Evolutionary conservation across 2,329 filamentous ascomycete species (phyloP), one percentile per base, ranked within the genome.

Genomic region (Monosporascus sp.): DNA sequence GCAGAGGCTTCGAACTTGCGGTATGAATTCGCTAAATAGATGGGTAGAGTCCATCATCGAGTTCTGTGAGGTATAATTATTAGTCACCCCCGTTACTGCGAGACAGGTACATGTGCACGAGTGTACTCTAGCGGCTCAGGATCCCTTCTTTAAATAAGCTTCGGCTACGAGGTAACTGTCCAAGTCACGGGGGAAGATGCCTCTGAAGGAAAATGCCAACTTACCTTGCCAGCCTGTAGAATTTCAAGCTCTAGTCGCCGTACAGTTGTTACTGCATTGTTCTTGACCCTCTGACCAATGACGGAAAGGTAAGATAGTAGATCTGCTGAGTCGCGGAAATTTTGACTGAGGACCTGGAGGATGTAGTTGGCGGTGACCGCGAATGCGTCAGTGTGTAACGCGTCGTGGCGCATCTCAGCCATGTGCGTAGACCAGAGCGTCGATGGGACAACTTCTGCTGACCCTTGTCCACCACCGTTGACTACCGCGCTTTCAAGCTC

Each of bases 191-290:
- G 31, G 11, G 31, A 1, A 35, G 11, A 35, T 35, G 31, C 31
- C 31, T 31, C 3, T 14, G 31, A 35, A 35, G 11, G 31, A 14
- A 35, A 17, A 9, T 16, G 17, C n/a, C n/a, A 54, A 24, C 70
- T 62, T 61, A 80, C 78, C 71, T 76, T 80, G 58, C 78, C 79
- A 14, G 71, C 72, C 51, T 76, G 71, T 49, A 82, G 70, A 5
- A 81, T 60, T 53, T 80, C 77, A 19, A 83, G 63, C 63, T 83
- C 80, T 1, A 80, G 64, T 46, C 72, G 73, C 16, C 80, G 73
- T 19, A 74, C 67, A 17, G 73, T 77, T 16, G 58, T 63, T 20
- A 77, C 20, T 67, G 43, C 61, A 63, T 8, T 71, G 72, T n/a
- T 60, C 63, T 31, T 62, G 62, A 76, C 63, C 16, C 66, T 69